Evolutionary conservation across 1,284 basidiomycete species (phyloP).

Genomic region (Sphaerobolus stellatus): DNA sequence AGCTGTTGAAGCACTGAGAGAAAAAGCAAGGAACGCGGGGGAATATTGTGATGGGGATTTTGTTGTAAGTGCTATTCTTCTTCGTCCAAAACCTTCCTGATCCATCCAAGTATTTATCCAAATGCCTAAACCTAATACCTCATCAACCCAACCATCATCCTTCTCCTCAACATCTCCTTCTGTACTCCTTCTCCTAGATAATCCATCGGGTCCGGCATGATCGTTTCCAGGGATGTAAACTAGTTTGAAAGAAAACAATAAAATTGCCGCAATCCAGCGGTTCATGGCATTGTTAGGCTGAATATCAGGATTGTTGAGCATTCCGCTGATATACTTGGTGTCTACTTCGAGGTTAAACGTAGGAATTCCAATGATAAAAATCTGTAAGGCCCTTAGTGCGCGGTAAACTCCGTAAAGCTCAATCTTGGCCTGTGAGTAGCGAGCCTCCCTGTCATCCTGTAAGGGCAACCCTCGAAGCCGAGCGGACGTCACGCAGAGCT

Average conservation of each 20-base stretch:
- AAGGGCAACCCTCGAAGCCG: too few relatives aligned
- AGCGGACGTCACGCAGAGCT: too few relatives aligned
- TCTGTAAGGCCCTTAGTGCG: conserved; percentile 23
- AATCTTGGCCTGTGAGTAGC: conserved; percentile 44
- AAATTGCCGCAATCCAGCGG: conserved; percentile 14
- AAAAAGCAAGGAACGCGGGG: too few relatives aligned
- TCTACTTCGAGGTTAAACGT: conserved; percentile 41
- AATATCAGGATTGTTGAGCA: conserved; percentile 27
- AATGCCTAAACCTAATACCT: too few relatives aligned
- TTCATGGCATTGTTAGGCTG: conserved; percentile 12
- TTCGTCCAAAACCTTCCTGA: too few relatives aligned
- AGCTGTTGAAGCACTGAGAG: too few relatives aligned
- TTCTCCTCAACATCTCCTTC: too few relatives aligned
- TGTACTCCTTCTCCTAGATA: conserved; percentile 33
- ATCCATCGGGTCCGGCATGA: conserved; percentile 28
- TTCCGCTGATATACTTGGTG: conserved; percentile 41
- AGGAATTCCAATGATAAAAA: conserved; percentile 34
- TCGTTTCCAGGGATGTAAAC: conserved; percentile 31
- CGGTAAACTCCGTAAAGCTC: conserved; percentile 42
- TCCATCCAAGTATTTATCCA: too few relatives aligned
- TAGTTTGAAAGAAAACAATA: conserved; percentile 38
- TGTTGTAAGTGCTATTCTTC: too few relatives aligned
- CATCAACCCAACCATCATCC: too few relatives aligned
- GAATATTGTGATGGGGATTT: too few relatives aligned
- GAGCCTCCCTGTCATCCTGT: too few relatives aligned